Percentiles rank a stretch among this genome's conserved stretches.
Conservation (phyloP, 768 basidiomycete species). For the Saitozyma sp. region DNA sequence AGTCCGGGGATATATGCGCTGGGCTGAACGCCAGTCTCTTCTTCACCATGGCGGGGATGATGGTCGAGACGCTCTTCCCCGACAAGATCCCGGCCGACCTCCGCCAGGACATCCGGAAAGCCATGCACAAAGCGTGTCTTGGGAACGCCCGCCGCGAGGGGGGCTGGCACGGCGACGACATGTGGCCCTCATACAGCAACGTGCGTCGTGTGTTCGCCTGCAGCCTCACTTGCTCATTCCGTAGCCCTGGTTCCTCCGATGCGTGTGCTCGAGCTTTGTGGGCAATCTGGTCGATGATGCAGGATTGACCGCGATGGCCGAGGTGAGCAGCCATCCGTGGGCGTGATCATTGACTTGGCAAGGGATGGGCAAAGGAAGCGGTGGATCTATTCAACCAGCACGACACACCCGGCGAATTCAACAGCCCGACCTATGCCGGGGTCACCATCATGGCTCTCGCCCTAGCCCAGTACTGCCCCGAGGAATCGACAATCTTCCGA, state of each 20-base stretch:
- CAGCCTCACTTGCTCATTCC: conserved; percentile 3
- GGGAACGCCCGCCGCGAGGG: conserved; percentile 9
- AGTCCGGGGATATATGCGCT: not conserved
- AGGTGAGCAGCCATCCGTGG: conserved; percentile 9
- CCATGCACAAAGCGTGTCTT: conserved; percentile 14
- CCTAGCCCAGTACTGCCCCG: conserved; percentile 22
- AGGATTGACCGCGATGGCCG: conserved; percentile 2
- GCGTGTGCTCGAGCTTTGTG: conserved; percentile 14
- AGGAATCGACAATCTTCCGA: conserved; percentile 2
- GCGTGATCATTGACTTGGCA: not conserved
- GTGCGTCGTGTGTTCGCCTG: conserved; percentile 1
- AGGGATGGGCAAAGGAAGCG: conserved; percentile 14
- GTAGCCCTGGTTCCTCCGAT: conserved; percentile 21
- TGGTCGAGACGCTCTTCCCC: conserved; percentile 11
- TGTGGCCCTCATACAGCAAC: conserved; percentile 22
- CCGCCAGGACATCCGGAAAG: conserved; percentile 6
- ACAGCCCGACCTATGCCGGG: conserved; percentile 21
- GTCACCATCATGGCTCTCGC: conserved; percentile 21
- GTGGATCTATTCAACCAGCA: conserved; percentile 13
- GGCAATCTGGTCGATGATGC: conserved; percentile 8
- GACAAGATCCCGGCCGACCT: conserved; percentile 8
- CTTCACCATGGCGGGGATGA: conserved; percentile 22
- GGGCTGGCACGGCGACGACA: conserved; percentile 12
- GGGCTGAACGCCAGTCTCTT: conserved; percentile 15
- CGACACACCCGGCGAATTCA: conserved; percentile 22